phyloP scores from a whole-genome alignment of 768 basidiomycete genomes.

The Flagelloscypha sp. region DNA sequence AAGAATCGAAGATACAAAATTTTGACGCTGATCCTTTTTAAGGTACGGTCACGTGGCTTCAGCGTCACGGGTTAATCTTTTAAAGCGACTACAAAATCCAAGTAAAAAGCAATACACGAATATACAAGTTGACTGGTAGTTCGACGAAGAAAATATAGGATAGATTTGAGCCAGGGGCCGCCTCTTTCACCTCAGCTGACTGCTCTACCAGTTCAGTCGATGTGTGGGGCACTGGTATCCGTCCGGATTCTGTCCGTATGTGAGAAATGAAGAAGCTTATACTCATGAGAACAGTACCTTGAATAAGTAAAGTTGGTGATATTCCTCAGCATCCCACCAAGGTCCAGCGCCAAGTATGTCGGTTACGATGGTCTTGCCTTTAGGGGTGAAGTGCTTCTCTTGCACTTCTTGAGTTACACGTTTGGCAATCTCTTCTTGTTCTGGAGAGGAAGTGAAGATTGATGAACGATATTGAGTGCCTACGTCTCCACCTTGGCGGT shows the following conservation, averaged over 20 bases:
- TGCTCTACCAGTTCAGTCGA: slow-evolving; percentile 64
- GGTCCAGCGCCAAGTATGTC: slow-evolving; percentile 56
- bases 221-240: slow-evolving; percentile 95
- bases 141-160: too few species aligned
- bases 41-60: too few species aligned
- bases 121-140: too few species aligned
- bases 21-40: too few species aligned
- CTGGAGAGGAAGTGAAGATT: slow-evolving; percentile 73
- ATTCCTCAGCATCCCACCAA: slow-evolving; percentile 82
- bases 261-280: too few species aligned
- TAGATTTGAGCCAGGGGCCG: too few species aligned
- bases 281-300: too few species aligned
- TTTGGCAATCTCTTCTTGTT: slow-evolving; percentile 65
- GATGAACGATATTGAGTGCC: slow-evolving; percentile 91
- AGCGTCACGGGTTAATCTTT: too few species aligned
- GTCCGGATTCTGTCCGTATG: slow-evolving; percentile 74
- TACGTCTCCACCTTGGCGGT: slow-evolving; percentile 68
- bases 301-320: slow-evolving; percentile 77
- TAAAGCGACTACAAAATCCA: too few species aligned
- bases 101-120: too few species aligned
- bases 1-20: too few species aligned
- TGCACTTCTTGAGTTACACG: slow-evolving; percentile 79
- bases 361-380: slow-evolving; percentile 69
- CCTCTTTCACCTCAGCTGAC: too few species aligned
- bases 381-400: slow-evolving; percentile 70